These are phyloP conservation scores for Rhododendron kiyosumense DNA, from an alignment of 148 eudicot genomes.

Conservation along the genomic window DNA sequence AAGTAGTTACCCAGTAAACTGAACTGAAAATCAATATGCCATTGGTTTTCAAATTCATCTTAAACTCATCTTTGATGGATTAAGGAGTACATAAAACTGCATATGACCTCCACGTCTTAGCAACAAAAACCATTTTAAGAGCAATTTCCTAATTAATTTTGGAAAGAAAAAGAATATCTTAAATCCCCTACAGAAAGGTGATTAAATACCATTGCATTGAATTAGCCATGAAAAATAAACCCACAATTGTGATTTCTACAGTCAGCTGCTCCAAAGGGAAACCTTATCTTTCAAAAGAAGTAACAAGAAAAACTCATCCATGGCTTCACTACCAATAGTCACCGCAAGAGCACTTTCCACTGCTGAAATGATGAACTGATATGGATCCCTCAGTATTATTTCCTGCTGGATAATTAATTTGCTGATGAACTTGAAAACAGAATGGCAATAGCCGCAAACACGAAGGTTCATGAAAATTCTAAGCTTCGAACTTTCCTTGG, in stretches of 20 bases:
- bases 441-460: conserved; percentile 74
- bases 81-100: background rate
- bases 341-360: conserved; percentile 65
- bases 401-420: conserved; percentile 30
- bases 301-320: background rate
- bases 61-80: background rate
- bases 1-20: background rate
- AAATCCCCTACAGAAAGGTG: background rate
- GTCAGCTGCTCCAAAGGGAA: background rate
- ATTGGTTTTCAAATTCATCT: background rate
- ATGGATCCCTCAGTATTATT: conserved; percentile 57
- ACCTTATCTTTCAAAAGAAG: background rate
- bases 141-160: background rate
- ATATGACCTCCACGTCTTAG: background rate
- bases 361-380: conserved; percentile 45
- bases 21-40: background rate
- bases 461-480: conserved; percentile 71
- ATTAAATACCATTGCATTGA: background rate
- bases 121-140: background rate
- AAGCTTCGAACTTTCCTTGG: conserved; percentile 38
- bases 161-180: background rate
- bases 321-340: conserved; percentile 56
- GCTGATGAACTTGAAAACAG: conserved; percentile 60
- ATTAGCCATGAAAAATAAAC: background rate
- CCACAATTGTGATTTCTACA: background rate